Evolutionary conservation across 1,139 yeast species (phyloP).

Genomic region (Spathaspora jeffriesii): DNA sequence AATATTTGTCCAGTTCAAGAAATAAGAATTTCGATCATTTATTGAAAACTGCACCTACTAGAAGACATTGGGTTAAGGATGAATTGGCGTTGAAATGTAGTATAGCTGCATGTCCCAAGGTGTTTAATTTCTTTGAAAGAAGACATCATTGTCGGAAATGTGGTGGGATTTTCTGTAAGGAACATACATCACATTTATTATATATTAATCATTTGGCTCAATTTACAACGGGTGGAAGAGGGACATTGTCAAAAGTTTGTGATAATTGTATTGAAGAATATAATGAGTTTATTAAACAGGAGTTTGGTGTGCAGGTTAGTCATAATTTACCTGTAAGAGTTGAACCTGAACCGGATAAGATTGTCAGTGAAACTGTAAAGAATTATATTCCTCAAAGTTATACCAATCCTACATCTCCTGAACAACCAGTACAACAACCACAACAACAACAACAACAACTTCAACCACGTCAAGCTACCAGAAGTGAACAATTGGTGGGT

Average conservation of each 20-base stretch:
- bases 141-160: conserved; percentile 95
- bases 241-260: conserved; percentile 78
- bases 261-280: conserved; percentile 72
- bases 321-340: background rate
- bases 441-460: conserved; percentile 7
- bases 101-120: conserved; percentile 55
- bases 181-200: conserved; percentile 54
- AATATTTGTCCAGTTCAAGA: conserved; percentile 7
- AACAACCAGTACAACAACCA: conserved; percentile 10
- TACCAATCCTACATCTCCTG: background rate
- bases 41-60: conserved; percentile 52
- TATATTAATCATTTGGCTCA: conserved; percentile 71
- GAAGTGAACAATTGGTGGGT: conserved; percentile 41
- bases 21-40: conserved; percentile 28
- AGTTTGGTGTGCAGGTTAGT: conserved; percentile 33
- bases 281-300: conserved; percentile 47
- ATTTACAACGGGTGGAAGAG: conserved; percentile 75
- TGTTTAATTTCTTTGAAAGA: conserved; percentile 76
- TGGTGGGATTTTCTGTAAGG: conserved; percentile 88
- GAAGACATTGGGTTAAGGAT: conserved; percentile 82
- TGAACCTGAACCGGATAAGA: background rate
- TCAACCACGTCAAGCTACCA: conserved; percentile 4
- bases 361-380: background rate
- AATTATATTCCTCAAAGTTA: background rate
- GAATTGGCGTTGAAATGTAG: conserved; percentile 61